phyloP scores from a whole-genome alignment of 441 rosid genomes.

The Hypseocharis bilobata region DNA sequence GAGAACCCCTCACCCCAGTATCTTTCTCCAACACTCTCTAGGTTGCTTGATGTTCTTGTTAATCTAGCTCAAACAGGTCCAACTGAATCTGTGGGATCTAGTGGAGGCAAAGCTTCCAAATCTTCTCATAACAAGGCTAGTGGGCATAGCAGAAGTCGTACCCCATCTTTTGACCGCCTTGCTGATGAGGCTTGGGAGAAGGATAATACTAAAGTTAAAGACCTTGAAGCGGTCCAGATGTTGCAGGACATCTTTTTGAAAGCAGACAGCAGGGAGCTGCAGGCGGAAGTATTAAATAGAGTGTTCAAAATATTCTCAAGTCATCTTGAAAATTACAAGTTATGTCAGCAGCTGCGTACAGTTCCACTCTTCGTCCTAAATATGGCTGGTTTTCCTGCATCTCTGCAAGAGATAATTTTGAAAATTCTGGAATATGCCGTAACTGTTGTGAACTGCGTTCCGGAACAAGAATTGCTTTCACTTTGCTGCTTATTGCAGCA shows the following conservation, averaged over 20 bases:
- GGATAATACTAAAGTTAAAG: conserved; percentile 78
- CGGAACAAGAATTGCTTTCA: conserved; percentile 97
- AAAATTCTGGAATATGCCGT: conserved; percentile 99
- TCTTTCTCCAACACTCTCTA: conserved; percentile 74
- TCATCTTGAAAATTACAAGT: conserved; percentile 84
- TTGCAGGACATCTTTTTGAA: conserved; percentile 94
- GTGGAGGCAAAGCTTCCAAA: conserved; percentile 48
- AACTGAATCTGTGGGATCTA: conserved; percentile 36
- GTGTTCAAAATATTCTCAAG: conserved; percentile 98
- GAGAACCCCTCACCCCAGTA: conserved; percentile 43
- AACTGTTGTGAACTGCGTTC: conserved; percentile 96
- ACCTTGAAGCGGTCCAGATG: conserved; percentile 99
- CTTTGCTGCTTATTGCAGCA: conserved; percentile 99
- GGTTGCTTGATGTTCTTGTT: conserved; percentile 98
- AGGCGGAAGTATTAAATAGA: conserved; percentile 95
- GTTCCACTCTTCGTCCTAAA: conserved; percentile 93
- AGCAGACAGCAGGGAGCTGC: conserved; percentile 73
- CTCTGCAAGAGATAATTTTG: conserved; percentile 88
- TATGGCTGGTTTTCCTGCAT: conserved; percentile 89
- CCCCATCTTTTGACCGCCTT: conserved; percentile 45
- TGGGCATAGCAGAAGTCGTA: conserved; percentile 54
- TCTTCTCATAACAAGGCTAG: conserved; percentile 44
- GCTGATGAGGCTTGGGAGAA: conserved; percentile 73
- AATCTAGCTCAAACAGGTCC: conserved; percentile 93
- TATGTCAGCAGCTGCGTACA: conserved; percentile 88